A percentile compares a stretch with the other conserved stretches of the same genome.
Evolutionary conservation across 2,329 filamentous ascomycete species (phyloP).

Genomic region (Penicillium sp.): DNA sequence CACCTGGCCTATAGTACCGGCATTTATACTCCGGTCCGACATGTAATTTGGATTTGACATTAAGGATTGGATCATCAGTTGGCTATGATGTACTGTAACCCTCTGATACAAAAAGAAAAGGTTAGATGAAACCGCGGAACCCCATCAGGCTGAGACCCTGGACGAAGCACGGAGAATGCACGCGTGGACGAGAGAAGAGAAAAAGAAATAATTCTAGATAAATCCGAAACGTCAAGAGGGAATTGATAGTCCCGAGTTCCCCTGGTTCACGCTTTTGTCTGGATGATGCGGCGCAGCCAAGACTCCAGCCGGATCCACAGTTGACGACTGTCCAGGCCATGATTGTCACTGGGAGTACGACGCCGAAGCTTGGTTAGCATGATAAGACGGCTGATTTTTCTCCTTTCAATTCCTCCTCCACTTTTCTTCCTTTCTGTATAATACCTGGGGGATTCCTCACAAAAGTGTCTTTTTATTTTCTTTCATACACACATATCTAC

Average conservation of each 20-base stretch:
- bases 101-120: background rate
- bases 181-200: background rate
- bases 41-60: background rate
- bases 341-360: conserved; percentile 2
- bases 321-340: conserved; percentile 21
- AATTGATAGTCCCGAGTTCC: conserved; percentile 6
- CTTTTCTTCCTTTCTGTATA: conserved; percentile 10
- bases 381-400: conserved; percentile 4
- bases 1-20: background rate
- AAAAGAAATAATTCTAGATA: background rate
- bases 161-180: background rate
- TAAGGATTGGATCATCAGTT: background rate
- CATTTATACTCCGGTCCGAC: too few species aligned
- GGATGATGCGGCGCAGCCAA: conserved; percentile 15
- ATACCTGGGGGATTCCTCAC: conserved; percentile 1
- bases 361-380: conserved; percentile 2
- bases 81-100: background rate
- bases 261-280: conserved; percentile 10
- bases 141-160: background rate
- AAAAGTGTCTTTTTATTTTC: conserved; percentile 7
- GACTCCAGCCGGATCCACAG: conserved; percentile 17
- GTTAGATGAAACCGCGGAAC: background rate
- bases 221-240: background rate
- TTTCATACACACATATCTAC: background rate
- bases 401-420: conserved; percentile 1